These are phyloP conservation scores for Curvularia sp. DNA, from an alignment of 2,329 filamentous ascomycete genomes.

Conservation along the genomic window DNA sequence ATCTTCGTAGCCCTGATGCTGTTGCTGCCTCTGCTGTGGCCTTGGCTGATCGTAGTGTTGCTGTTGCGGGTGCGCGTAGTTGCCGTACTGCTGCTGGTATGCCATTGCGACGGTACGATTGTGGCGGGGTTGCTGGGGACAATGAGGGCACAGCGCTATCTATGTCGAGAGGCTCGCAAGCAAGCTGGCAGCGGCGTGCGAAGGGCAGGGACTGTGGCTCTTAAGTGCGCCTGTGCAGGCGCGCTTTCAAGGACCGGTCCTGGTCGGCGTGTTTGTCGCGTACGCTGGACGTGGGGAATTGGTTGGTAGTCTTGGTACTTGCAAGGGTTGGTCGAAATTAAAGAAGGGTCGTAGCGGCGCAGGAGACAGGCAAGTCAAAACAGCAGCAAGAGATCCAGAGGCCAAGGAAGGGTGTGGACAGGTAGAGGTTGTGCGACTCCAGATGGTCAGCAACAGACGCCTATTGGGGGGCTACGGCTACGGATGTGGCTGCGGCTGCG, in stretches of 20 bases:
- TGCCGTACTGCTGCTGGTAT: slow-evolving; percentile 49
- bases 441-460: slow-evolving; percentile 21
- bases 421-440: slow-evolving; percentile 4
- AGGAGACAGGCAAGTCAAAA: slow-evolving; percentile 13
- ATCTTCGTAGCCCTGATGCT: slow-evolving; percentile 39
- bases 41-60: slow-evolving; percentile 42
- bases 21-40: slow-evolving; percentile 22
- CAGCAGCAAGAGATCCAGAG: slow-evolving; percentile 8
- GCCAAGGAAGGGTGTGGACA: slow-evolving; percentile 23
- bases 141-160: slow-evolving; percentile 25
- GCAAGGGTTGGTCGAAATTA: slow-evolving; percentile 32
- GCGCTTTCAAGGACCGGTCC: slow-evolving; percentile 8
- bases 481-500: slow-evolving; percentile 22
- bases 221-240: slow-evolving; percentile 17
- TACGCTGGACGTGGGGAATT: slow-evolving; percentile 14
- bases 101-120: slow-evolving; percentile 43
- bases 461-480: slow-evolving; percentile 26
- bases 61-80: slow-evolving; percentile 45
- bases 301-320: slow-evolving; percentile 20
- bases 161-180: slow-evolving; percentile 28
- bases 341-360: slow-evolving; percentile 20
- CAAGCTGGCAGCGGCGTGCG: slow-evolving; percentile 31
- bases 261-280: slow-evolving; percentile 23
- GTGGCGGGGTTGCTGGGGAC: slow-evolving; percentile 18
- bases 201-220: slow-evolving; percentile 26